Evolutionary conservation across 75 land plant species (phyloP).

Genomic region (Selaginella tamariscina): DNA sequence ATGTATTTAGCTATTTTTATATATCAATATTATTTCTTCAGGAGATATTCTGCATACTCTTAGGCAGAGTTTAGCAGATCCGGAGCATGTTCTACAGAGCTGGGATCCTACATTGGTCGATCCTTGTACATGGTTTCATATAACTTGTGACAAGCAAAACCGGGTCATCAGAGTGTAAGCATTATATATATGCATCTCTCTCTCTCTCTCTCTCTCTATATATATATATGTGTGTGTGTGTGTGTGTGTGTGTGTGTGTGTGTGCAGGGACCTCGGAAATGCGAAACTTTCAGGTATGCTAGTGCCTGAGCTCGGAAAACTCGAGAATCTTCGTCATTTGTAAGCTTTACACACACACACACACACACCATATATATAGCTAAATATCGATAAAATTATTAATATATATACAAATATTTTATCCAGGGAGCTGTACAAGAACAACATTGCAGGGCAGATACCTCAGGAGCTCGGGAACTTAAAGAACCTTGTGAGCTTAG

Average conservation of each 20-base stretch:
- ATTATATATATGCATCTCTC: neutral
- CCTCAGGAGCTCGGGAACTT: constrained; percentile 5
- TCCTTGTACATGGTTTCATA: constrained; percentile 12
- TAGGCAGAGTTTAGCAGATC: constrained; percentile 1
- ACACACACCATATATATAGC: too few species aligned
- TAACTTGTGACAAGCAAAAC: constrained; percentile 8
- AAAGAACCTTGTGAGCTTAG: constrained; percentile 10
- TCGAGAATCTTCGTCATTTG: constrained; percentile 3
- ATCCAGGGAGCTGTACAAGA: constrained; percentile 10
- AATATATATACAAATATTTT: neutral
- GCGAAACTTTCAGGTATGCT: constrained; percentile 7
- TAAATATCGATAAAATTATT: neutral
- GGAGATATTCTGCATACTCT: constrained; percentile 6
- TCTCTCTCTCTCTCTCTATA: neutral
- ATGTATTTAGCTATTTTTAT: too few species aligned
- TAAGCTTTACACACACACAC: too few species aligned
- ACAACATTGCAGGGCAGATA: constrained; percentile 6
- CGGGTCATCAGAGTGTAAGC: constrained; percentile 6
- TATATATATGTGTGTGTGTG: neutral
- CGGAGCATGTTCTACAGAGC: constrained; percentile 1
- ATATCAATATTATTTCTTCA: neutral
- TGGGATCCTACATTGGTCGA: constrained; percentile 9
- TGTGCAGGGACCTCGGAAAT: constrained; percentile 6
- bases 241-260: neutral
- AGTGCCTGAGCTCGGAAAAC: constrained; percentile 7